Conservation (phyloP, 2,329 filamentous ascomycete genomes). For the Phaeosphaeriaceae sp. region DNA sequence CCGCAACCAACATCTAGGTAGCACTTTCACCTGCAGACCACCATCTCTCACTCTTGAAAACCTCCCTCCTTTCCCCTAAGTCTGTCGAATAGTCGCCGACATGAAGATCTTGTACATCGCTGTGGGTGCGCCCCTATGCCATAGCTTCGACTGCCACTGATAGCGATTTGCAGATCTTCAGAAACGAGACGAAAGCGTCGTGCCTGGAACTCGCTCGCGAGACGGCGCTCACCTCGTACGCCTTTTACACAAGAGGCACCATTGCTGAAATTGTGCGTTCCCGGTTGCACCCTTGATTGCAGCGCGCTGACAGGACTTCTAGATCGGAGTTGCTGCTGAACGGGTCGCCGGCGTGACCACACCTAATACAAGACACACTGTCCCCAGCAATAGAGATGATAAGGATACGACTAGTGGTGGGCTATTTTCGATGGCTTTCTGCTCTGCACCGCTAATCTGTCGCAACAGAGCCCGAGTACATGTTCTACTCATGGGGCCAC, state of each 20-base stretch:
- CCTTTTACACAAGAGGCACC: too few relatives aligned
- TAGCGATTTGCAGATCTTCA: slow-evolving; percentile 72
- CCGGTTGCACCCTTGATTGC: too few relatives aligned
- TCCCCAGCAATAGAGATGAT: too few relatives aligned
- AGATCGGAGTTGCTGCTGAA: too few relatives aligned
- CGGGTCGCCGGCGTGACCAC: too few relatives aligned
- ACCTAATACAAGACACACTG: too few relatives aligned
- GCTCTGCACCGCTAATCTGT: slow-evolving; percentile 1
- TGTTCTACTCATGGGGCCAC: slow-evolving; percentile 53
- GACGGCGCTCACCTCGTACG: neutral
- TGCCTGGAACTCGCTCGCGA: neutral
- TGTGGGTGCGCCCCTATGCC: slow-evolving; percentile 60
- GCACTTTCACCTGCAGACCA: neutral
- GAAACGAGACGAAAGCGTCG: slow-evolving; percentile 66
- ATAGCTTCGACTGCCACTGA: slow-evolving; percentile 13
- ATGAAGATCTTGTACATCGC: slow-evolving; percentile 93
- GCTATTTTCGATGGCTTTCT: too few relatives aligned
- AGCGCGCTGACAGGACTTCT: too few relatives aligned
- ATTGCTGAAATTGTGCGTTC: too few relatives aligned
- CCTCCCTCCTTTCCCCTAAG: neutral
- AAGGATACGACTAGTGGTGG: too few relatives aligned
- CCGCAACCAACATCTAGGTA: neutral
- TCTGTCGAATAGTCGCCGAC: slow-evolving; percentile 31
- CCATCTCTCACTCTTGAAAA: neutral
- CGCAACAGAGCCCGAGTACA: slow-evolving; percentile 59